Percentiles rank a stretch among this genome's conserved stretches.
Conservation (phyloP, 441 rosid genomes). For the Erysimum cheiri region DNA sequence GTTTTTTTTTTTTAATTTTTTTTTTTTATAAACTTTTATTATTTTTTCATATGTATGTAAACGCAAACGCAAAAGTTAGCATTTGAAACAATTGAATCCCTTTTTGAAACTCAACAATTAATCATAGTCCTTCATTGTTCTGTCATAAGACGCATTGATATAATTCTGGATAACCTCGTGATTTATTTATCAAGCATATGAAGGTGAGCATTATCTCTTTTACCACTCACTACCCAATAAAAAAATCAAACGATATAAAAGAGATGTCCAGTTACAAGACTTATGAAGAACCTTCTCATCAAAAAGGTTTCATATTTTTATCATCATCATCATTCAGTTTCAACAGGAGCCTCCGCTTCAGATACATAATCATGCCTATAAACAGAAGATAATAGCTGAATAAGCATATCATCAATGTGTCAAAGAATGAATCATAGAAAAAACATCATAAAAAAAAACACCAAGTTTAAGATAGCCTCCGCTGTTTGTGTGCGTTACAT, state of each 20-base stretch:
- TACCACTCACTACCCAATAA: not conserved
- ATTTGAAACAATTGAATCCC: not conserved
- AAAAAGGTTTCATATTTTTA: not conserved
- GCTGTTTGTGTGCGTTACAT: not conserved
- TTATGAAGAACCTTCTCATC: not conserved
- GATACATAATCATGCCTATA: slow-evolving; percentile 30
- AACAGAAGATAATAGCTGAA: not conserved
- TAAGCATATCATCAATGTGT: not conserved
- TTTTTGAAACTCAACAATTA: not conserved
- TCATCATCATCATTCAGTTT: slow-evolving; percentile 20
- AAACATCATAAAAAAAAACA: not conserved
- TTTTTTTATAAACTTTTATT: too few relatives aligned
- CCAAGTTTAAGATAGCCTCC: not conserved
- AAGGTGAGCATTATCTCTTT: not conserved
- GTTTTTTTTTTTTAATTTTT: too few relatives aligned
- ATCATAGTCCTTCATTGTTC: not conserved
- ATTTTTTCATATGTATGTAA: too few relatives aligned
- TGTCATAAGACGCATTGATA: not conserved
- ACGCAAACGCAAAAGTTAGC: too few relatives aligned
- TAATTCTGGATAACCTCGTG: too few relatives aligned
- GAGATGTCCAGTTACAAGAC: slow-evolving; percentile 20
- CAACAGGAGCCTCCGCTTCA: slow-evolving; percentile 5
- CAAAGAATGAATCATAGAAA: not conserved
- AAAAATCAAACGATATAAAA: too few relatives aligned
- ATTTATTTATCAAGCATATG: not conserved